Evolutionary conservation across 73 alveolate species (phyloP), one percentile per base, ranked within the genome.

Genomic region (Uronychia binucleata): DNA sequence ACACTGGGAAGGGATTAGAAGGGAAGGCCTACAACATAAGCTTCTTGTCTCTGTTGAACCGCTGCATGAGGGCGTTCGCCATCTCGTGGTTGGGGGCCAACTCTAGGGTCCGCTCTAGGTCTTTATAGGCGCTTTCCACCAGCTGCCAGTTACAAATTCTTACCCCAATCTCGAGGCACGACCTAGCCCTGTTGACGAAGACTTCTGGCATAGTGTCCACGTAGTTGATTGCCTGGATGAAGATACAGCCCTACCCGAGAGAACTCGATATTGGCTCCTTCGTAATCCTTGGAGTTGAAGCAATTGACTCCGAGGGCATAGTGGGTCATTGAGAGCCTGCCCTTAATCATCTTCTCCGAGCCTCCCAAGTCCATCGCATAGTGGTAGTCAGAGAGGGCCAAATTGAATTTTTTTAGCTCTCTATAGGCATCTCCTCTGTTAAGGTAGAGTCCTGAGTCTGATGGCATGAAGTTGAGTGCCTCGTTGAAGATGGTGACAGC

Each of bases 361-460:
- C 95, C 97, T 77, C 95, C 95, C 29, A 92, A 57, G 75, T 92
- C 97, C 31, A 89, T 32, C 11, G 97, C 93, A 89, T 92, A 91
- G 75, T 92, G 97, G 58, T 92, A 92, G 80, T 92, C 97, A 25
- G 95, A 87, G 0, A 92, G 82, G 0, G 95, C 95, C 0, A 88
- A 77, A 30, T 92, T 91, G 78, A 79, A 88, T 58, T 84, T 88
- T 77, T 83, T 79, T 30, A 91, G 85, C 77, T 88, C 94, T 33
- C 97, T 77, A 59, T 92, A 92, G 26, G 95, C 92, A 82, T 92
- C 97, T 29, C 97, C 97, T 57, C 97, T 26, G 59, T 92, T 92
- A 28, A 92, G 57, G 60, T 88, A 92, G 30, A 92, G 28, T 34
- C 97, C 97, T 29, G 97, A 76, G 78, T 92, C 97, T 13, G 33